Evolutionary conservation across 345 rosid genomes (phyloP), one percentile per base, ranked within the genome.

Genomic region (Salix caprea): DNA sequence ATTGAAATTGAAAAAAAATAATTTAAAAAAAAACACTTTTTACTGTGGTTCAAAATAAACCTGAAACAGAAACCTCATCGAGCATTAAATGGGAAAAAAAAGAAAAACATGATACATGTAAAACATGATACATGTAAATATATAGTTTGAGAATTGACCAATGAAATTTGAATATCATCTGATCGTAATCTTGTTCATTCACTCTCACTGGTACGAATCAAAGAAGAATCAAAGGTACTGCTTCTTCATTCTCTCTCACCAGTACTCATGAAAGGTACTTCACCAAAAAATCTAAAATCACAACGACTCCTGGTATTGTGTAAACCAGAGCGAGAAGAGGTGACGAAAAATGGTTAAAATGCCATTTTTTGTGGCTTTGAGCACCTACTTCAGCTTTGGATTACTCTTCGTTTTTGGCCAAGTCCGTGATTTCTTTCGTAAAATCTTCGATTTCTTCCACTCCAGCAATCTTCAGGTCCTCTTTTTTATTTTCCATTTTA

Each of bases 331-430:
- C n/a, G 62, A 56, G 62, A 56, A 18, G n/a, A 13, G 19, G 23
- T 18, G 21, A 50, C 28, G 62, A 3, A 26, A 77, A n/a, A 91
- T 92, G 97, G 87, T 91, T 64, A 84, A 91, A 72, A 87, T 92
- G 36, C 95, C 97, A 16, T 92, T 89, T 74, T 76, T 92, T 19
- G 87, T 94, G 26, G 95, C 95, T 36, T 76, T 92, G 70, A 84
- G 88, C 6, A 92, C 97, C 15, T 89, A 91, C 83, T 91, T 91
- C 80, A 91, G 97, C 88, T 92, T 89, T 28, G 97, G 91, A 4
- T 85, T 92, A 82, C 86, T 92, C 80, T 92, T 88, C 77, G 88
- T 84, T 77, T 91, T 92, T 62, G 97, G 97, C 8, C 95, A 92
- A 76, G 75, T 91, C 79, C 87, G 97, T 19, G 97, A 92, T 85